Conservation (phyloP, 1,139 yeast genomes). For the Kurtzmaniella quercitrusa region DNA sequence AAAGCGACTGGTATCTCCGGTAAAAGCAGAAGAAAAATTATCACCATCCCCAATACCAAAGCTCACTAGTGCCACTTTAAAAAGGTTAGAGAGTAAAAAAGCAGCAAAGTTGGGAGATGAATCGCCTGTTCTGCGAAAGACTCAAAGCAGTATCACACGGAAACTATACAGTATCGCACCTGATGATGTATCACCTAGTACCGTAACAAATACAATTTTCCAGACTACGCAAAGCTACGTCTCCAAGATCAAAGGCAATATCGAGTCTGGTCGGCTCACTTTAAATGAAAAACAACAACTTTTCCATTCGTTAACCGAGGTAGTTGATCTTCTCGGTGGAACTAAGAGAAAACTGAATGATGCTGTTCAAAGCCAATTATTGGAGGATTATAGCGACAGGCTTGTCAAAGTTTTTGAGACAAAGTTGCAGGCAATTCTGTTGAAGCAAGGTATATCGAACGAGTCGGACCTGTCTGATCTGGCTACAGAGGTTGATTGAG, state of each 20-base stretch:
- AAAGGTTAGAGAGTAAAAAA: conserved; percentile 26
- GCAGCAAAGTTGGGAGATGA: not conserved
- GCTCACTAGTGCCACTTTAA: conserved; percentile 27
- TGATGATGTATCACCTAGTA: not conserved
- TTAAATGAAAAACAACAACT: conserved; percentile 4
- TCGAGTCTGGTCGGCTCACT: not conserved
- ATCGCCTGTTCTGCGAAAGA: conserved; percentile 1
- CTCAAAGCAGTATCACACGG: conserved; percentile 6
- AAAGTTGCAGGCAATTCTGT: conserved; percentile 11
- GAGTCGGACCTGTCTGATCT: conserved; percentile 2
- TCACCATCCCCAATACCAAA: conserved; percentile 16
- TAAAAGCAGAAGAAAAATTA: conserved; percentile 1
- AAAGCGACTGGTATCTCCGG: conserved; percentile 6
- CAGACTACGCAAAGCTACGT: not conserved
- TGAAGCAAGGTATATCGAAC: conserved; percentile 4
- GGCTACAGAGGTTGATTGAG: conserved; percentile 1
- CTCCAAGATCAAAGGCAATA: not conserved
- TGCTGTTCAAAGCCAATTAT: conserved; percentile 12
- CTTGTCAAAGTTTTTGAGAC: conserved; percentile 22
- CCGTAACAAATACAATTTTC: not conserved
- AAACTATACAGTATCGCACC: conserved; percentile 7
- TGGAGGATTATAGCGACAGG: conserved; percentile 32
- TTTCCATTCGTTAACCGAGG: not conserved
- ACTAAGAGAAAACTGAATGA: not conserved
- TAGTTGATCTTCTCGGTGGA: not conserved